These are phyloP conservation scores for Novymonas esmeraldas DNA, from an alignment of 208 protist genomes.

Conservation along the genomic window DNA sequence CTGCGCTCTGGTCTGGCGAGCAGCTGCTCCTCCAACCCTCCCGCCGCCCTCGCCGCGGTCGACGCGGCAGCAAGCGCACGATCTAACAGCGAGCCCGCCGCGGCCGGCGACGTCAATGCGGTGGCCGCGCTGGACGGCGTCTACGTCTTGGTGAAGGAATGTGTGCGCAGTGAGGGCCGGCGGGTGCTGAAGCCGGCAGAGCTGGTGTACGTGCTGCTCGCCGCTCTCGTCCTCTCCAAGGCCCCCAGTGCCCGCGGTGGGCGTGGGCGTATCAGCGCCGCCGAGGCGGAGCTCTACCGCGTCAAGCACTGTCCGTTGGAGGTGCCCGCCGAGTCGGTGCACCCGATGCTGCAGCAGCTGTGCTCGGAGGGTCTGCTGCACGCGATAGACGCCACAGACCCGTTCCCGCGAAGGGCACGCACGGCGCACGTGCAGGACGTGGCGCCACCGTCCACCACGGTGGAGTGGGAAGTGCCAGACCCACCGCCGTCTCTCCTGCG, in stretches of 20 bases:
- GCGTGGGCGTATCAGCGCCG: constrained; percentile 42
- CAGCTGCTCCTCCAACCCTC: constrained; percentile 17
- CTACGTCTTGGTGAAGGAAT: constrained; percentile 1
- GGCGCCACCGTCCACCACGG: background rate
- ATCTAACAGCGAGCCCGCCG: too few species aligned
- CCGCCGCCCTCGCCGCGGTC: too few species aligned
- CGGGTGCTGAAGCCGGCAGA: constrained; percentile 12
- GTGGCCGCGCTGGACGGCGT: background rate
- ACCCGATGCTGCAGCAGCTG: constrained; percentile 41
- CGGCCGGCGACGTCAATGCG: background rate
- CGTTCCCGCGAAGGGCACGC: background rate
- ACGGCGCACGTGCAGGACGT: background rate
- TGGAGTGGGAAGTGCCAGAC: constrained; percentile 32
- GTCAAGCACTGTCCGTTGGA: constrained; percentile 55
- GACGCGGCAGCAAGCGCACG: too few species aligned
- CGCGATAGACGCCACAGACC: background rate
- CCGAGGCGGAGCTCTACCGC: constrained; percentile 61
- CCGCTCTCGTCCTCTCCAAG: constrained; percentile 54
- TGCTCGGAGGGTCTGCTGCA: constrained; percentile 32
- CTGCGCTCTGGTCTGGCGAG: constrained; percentile 19
- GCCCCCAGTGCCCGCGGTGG: constrained; percentile 40
- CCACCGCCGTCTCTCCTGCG: constrained; percentile 20
- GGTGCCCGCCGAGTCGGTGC: constrained; percentile 27
- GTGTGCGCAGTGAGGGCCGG: background rate
- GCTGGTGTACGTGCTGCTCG: constrained; percentile 57